Conservation (phyloP, 345 rosid species). For the Noccaea bulbosa region DNA sequence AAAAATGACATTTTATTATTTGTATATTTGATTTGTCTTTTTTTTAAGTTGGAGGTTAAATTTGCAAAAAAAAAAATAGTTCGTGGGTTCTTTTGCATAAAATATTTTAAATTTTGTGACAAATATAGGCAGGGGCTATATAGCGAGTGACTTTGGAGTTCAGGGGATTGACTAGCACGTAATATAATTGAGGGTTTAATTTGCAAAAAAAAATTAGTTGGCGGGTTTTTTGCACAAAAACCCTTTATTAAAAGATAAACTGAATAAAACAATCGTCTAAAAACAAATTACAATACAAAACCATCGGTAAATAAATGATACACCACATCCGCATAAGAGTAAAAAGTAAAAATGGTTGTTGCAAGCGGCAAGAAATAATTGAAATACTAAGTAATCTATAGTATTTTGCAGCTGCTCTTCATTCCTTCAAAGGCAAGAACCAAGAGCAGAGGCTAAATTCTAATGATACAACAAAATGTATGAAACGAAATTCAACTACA, state of each 20-base stretch:
- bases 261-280: slow-evolving; percentile 7
- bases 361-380: neutral
- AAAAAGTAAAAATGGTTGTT: slow-evolving; percentile 5
- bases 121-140: no score
- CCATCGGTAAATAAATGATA: slow-evolving; percentile 2
- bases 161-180: no score
- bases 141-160: no score
- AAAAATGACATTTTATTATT: no score
- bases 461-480: slow-evolving; percentile 35
- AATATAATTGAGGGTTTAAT: no score
- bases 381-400: slow-evolving; percentile 17
- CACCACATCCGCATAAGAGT: neutral
- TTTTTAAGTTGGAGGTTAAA: no score
- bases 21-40: no score
- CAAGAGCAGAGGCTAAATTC: slow-evolving; percentile 11
- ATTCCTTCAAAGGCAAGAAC: slow-evolving; percentile 5
- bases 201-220: no score
- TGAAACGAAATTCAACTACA: slow-evolving; percentile 25
- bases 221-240: no score
- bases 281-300: slow-evolving; percentile 23
- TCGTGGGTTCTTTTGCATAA: no score
- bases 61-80: no score
- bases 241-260: neutral
- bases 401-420: slow-evolving; percentile 20
- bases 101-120: no score